Percentiles rank a stretch among this genome's conserved stretches.
phyloP scores from a whole-genome alignment of 208 protist genomes.

The Leishmania amazonensis region DNA sequence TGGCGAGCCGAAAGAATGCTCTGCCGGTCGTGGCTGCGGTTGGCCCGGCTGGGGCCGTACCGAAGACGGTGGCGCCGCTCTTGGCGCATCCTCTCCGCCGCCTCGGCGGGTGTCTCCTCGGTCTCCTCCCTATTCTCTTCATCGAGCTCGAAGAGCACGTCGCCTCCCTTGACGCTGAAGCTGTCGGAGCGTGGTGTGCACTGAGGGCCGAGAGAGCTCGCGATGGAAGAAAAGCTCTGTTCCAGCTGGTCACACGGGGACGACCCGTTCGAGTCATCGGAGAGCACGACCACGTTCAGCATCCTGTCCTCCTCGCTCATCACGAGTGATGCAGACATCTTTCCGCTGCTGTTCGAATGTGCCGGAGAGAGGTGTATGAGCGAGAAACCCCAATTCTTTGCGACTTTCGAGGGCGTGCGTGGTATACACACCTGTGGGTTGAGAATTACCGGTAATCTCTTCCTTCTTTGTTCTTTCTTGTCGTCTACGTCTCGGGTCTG shows the following conservation, averaged over 20 bases:
- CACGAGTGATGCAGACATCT: conserved; percentile 1
- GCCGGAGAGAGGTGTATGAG: not conserved
- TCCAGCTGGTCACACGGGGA: conserved; percentile 33
- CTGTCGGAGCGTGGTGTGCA: conserved; percentile 23
- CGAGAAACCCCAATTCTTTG: not conserved
- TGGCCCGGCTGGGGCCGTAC: conserved; percentile 47
- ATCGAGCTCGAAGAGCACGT: conserved; percentile 26
- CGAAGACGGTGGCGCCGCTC: conserved; percentile 25
- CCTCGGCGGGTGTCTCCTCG: conserved; percentile 21
- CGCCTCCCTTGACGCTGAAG: conserved; percentile 15
- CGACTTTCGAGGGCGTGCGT: not conserved
- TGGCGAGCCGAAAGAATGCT: conserved; percentile 60
- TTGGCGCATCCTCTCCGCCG: conserved; percentile 22
- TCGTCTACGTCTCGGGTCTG: not conserved
- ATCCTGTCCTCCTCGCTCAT: conserved; percentile 15
- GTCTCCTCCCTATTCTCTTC: conserved; percentile 29
- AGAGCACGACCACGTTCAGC: conserved; percentile 25
- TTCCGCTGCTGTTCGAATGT: not conserved
- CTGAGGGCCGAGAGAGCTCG: conserved; percentile 45
- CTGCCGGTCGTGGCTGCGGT: conserved; percentile 56
- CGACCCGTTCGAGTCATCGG: conserved; percentile 25
- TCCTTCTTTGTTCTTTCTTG: not conserved
- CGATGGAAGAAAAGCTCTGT: conserved; percentile 37
- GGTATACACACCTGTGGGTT: not conserved
- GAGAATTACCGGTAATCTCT: not conserved